Evolutionary conservation across 306 rosid genomes (phyloP).

Genomic region (Trifolium fragiferum): DNA sequence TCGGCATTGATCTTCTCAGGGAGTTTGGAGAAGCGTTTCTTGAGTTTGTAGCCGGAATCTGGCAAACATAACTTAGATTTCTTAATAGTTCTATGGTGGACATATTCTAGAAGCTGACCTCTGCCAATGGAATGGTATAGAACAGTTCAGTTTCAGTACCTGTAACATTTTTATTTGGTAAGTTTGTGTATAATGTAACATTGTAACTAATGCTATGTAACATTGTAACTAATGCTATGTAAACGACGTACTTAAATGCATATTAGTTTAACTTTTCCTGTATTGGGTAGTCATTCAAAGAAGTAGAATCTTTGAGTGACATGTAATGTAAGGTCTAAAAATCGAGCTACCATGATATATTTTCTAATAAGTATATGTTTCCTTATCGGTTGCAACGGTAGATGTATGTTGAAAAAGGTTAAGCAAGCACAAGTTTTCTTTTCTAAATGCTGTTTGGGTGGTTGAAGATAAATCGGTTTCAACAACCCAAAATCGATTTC

Average conservation of each 20-base stretch:
- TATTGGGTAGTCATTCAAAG: constrained; percentile 13
- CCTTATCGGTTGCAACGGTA: background rate
- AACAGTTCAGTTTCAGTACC: constrained; percentile 23
- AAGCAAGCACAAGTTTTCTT: background rate
- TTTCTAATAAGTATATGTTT: background rate
- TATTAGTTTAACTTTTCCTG: constrained; percentile 13
- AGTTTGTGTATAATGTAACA: constrained; percentile 26
- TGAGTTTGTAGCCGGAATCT: constrained; percentile 28
- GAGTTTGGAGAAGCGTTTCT: constrained; percentile 20
- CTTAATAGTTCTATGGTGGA: background rate
- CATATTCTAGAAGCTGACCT: constrained; percentile 32
- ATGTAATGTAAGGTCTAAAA: constrained; percentile 15
- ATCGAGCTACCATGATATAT: constrained; percentile 1
- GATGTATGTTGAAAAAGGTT: background rate
- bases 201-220: constrained; percentile 20
- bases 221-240: constrained; percentile 20
- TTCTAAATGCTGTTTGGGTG: background rate
- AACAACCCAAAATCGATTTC: background rate
- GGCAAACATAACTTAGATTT: constrained; percentile 25
- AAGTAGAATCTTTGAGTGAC: background rate
- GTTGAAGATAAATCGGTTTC: background rate
- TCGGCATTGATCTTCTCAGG: background rate
- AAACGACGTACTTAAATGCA: constrained; percentile 21
- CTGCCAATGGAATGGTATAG: constrained; percentile 31
- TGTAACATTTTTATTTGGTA: background rate